A percentile compares a stretch with the other conserved stretches of the same genome.
These are phyloP conservation scores for Penicillium italicum DNA, from an alignment of 2,329 filamentous ascomycete species.

Conservation along the genomic window DNA sequence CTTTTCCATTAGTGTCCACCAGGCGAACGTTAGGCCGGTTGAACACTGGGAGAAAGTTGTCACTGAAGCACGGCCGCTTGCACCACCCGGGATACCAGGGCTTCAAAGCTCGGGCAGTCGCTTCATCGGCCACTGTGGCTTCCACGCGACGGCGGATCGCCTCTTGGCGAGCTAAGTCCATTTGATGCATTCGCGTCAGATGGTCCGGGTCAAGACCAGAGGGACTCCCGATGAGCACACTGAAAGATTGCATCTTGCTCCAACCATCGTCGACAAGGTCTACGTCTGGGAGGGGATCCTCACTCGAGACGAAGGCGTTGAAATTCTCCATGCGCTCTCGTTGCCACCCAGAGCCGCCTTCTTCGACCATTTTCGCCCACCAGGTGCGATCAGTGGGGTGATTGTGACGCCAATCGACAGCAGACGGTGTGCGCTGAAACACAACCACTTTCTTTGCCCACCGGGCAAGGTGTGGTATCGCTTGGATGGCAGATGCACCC, in stretches of 20 bases:
- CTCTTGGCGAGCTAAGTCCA: conserved; percentile 46
- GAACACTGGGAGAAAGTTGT: conserved; percentile 54
- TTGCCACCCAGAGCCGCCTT: conserved; percentile 24
- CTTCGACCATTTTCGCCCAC: background rate
- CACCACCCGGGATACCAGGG: conserved; percentile 61
- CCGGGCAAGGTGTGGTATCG: conserved; percentile 39
- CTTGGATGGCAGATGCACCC: conserved; percentile 44
- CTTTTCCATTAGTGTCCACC: conserved; percentile 57
- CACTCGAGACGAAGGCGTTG: conserved; percentile 22
- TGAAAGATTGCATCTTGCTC: conserved; percentile 17
- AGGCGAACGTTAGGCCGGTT: conserved; percentile 58
- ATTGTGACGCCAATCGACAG: conserved; percentile 36
- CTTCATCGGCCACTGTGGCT: conserved; percentile 51
- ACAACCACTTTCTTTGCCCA: conserved; percentile 34
- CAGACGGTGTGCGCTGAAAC: conserved; percentile 44
- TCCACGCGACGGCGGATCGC: conserved; percentile 48
- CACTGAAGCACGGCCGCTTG: conserved; percentile 62
- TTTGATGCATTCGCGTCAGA: conserved; percentile 14
- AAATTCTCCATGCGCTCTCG: conserved; percentile 28
- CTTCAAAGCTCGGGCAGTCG: conserved; percentile 53
- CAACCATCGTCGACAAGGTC: conserved; percentile 31
- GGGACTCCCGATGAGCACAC: conserved; percentile 15
- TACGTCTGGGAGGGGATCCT: background rate
- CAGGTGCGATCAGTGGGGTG: conserved; percentile 13
- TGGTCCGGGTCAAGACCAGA: conserved; percentile 25